Conservation (phyloP, 1,284 basidiomycete species). For the Rhodotorula sp. region DNA sequence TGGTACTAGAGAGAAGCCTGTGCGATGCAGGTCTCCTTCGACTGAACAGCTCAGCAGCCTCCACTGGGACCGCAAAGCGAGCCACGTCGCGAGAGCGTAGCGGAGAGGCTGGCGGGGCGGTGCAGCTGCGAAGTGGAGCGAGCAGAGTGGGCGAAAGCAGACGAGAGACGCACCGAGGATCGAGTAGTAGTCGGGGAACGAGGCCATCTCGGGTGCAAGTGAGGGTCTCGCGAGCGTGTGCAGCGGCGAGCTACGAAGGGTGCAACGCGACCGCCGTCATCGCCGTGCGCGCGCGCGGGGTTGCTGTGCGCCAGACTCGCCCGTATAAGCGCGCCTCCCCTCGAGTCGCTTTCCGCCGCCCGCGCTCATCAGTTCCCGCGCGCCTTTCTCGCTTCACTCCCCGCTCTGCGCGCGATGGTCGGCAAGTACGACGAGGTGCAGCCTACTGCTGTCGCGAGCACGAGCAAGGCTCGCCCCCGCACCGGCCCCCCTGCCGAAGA, state of each 20-base stretch:
- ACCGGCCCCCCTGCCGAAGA: not conserved
- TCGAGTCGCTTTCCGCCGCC: not conserved
- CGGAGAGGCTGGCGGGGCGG: conserved; percentile 3
- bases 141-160: not conserved
- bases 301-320: too few relatives aligned
- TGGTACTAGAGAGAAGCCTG: too few relatives aligned
- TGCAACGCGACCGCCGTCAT: too few relatives aligned
- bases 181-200: conserved; percentile 42
- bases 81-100: not conserved
- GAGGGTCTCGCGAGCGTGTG: too few relatives aligned
- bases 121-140: not conserved
- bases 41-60: not conserved
- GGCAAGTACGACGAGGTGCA: conserved; percentile 18
- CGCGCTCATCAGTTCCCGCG: not conserved
- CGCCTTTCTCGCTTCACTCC: not conserved
- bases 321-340: not conserved
- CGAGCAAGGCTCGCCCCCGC: not conserved
- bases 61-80: not conserved
- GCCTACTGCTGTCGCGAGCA: not conserved
- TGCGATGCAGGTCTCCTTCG: too few relatives aligned
- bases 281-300: not conserved
- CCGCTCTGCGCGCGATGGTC: not conserved
- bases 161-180: conserved; percentile 25
- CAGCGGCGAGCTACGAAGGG: not conserved
- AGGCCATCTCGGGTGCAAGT: not conserved